These are phyloP conservation scores for Coemansia sp. DNA, from an alignment of 192 early-diverging fungal species.

Conservation along the genomic window DNA sequence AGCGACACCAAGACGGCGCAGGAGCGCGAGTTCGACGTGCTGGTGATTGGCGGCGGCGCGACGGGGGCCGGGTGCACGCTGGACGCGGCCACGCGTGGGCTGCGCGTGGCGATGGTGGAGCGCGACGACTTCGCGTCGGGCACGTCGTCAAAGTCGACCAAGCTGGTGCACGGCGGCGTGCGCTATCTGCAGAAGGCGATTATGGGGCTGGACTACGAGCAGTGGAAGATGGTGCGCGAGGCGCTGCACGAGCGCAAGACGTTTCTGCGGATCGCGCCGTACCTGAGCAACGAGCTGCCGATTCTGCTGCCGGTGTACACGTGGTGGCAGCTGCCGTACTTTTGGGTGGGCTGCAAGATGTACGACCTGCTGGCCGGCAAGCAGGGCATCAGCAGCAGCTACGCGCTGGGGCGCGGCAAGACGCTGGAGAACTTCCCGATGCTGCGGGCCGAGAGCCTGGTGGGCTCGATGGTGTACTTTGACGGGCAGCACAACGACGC, in stretches of 20 bases:
- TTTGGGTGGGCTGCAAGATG: constrained; percentile 89
- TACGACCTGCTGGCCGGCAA: constrained; percentile 87
- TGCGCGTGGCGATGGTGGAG: constrained; percentile 92
- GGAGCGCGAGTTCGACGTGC: constrained; percentile 68
- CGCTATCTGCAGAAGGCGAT: constrained; percentile 96
- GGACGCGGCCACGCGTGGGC: constrained; percentile 88
- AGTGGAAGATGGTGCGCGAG: constrained; percentile 92
- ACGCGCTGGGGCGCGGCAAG: constrained; percentile 78
- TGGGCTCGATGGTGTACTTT: constrained; percentile 95
- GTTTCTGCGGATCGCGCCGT: constrained; percentile 95
- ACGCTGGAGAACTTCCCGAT: constrained; percentile 95
- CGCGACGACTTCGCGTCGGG: constrained; percentile 93
- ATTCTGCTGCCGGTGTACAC: constrained; percentile 94
- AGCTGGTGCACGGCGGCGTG: constrained; percentile 96
- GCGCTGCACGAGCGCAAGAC: constrained; percentile 92
- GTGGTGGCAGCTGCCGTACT: constrained; percentile 97
- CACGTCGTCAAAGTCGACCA: constrained; percentile 88
- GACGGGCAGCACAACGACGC: constrained; percentile 98
- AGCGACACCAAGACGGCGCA: constrained; percentile 33
- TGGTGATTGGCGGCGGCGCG: constrained; percentile 94
- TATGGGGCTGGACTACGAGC: constrained; percentile 89
- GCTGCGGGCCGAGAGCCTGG: constrained; percentile 81
- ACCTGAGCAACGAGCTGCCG: constrained; percentile 85
- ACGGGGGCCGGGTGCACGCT: constrained; percentile 87
- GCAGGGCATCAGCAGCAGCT: constrained; percentile 74